Evolutionary conservation across 2,329 filamentous ascomycete species (phyloP).

Genomic region (Diaporthe sp.): DNA sequence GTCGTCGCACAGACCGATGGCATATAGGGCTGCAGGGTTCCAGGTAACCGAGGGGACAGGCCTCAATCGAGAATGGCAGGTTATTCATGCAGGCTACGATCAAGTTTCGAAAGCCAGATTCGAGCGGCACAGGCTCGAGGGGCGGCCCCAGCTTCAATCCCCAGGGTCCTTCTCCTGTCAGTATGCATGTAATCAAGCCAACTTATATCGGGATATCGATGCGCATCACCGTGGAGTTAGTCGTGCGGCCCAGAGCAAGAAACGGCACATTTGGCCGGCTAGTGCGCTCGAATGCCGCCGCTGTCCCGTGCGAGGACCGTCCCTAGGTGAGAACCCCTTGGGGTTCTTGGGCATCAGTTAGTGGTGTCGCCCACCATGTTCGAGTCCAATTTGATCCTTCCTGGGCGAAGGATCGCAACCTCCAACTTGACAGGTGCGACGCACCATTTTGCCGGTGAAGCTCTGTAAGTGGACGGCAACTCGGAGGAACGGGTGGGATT

Average conservation of each 20-base stretch:
- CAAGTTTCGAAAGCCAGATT: background rate
- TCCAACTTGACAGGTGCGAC: constrained; percentile 6
- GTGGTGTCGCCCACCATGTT: constrained; percentile 17
- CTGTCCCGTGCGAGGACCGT: constrained; percentile 2
- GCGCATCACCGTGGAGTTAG: background rate
- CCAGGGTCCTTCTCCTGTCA: background rate
- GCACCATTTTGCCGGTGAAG: background rate
- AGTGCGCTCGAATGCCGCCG: background rate
- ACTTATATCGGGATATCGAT: background rate
- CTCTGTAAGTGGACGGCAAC: background rate
- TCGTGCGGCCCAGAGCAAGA: background rate
- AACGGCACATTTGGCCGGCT: background rate
- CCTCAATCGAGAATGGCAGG: background rate
- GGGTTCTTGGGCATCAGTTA: background rate
- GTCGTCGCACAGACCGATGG: constrained; percentile 18
- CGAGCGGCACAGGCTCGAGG: background rate
- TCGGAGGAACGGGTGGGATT: constrained; percentile 16
- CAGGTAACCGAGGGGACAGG: background rate
- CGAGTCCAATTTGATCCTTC: constrained; percentile 15
- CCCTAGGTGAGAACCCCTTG: background rate
- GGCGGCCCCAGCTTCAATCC: background rate
- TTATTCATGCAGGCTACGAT: background rate
- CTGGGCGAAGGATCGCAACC: constrained; percentile 16
- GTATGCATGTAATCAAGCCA: background rate
- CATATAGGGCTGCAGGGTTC: constrained; percentile 23